Evolutionary conservation across 192 early-diverging fungal species (phyloP).

Genomic region (Coemansia sp.): DNA sequence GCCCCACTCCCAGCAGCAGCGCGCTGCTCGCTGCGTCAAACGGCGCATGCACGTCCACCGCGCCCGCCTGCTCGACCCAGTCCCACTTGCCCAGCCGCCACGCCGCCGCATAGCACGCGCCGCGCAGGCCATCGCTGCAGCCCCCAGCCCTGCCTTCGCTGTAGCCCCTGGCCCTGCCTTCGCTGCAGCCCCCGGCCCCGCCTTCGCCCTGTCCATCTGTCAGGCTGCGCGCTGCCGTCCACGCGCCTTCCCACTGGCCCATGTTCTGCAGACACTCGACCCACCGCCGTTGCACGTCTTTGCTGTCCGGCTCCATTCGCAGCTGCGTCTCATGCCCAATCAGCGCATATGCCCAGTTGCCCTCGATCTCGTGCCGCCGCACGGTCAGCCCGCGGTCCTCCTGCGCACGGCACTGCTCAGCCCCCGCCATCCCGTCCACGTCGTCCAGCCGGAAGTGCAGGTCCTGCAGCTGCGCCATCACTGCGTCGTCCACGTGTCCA

Average conservation of each 20-base stretch:
- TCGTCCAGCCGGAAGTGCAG: constrained; percentile 47
- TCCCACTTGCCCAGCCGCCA: constrained; percentile 52
- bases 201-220: neutral
- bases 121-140: constrained; percentile 10
- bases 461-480: constrained; percentile 33
- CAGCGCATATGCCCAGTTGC: constrained; percentile 50
- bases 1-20: constrained; percentile 12
- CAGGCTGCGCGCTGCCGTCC: constrained; percentile 43
- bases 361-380: constrained; percentile 49
- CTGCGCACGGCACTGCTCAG: constrained; percentile 34
- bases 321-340: constrained; percentile 52
- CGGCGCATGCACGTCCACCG: neutral
- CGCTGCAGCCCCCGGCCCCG: constrained; percentile 13
- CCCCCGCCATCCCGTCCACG: constrained; percentile 43
- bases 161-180: too few relatives aligned
- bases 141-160: too few relatives aligned
- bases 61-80: constrained; percentile 20
- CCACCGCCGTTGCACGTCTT: constrained; percentile 39
- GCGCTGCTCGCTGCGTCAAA: constrained; percentile 38
- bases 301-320: constrained; percentile 26
- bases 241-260: constrained; percentile 53
- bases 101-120: constrained; percentile 44
- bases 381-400: constrained; percentile 24
- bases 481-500: constrained; percentile 32
- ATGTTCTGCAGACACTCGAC: constrained; percentile 48